Conservation (phyloP, 805 yeast genomes). For the Wickerhamiella shivajii region DNA sequence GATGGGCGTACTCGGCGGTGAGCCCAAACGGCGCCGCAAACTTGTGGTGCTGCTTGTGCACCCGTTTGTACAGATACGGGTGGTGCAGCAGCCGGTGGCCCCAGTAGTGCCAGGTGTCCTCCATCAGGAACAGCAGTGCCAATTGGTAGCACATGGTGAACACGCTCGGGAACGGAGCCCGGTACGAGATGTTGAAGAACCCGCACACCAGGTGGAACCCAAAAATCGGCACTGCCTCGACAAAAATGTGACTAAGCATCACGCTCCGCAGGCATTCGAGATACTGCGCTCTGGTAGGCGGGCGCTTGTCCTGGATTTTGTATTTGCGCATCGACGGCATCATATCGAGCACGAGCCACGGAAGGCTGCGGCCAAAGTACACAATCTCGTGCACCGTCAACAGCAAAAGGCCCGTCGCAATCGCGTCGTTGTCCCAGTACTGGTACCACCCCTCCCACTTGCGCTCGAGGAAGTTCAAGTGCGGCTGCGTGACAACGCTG, state of each 20-base stretch:
- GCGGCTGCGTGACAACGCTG: not conserved
- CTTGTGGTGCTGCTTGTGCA: conserved; percentile 95
- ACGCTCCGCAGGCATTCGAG: conserved; percentile 86
- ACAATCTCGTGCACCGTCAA: conserved; percentile 72
- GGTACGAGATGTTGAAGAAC: conserved; percentile 56
- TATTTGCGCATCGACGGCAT: conserved; percentile 73
- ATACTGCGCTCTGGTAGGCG: conserved; percentile 72
- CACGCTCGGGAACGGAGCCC: conserved; percentile 73
- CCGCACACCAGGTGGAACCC: conserved; percentile 88
- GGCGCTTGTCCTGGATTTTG: conserved; percentile 78
- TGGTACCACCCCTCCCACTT: conserved; percentile 84
- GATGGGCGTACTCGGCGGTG: conserved; percentile 96
- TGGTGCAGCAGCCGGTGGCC: conserved; percentile 82
- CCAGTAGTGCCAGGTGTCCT: conserved; percentile 96
- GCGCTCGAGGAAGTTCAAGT: conserved; percentile 38
- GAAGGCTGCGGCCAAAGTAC: conserved; percentile 85
- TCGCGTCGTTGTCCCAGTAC: conserved; percentile 70
- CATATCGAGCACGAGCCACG: conserved; percentile 80
- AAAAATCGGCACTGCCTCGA: conserved; percentile 95
- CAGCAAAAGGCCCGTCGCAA: conserved; percentile 83
- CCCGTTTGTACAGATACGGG: conserved; percentile 70
- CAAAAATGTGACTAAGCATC: conserved; percentile 71
- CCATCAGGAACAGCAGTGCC: conserved; percentile 63
- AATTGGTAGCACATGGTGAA: conserved; percentile 50
- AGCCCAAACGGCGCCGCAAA: conserved; percentile 97